Base-by-base conservation (phyloP, 371 early-diverging fungal species). In the Globomyces sp. region DNA sequence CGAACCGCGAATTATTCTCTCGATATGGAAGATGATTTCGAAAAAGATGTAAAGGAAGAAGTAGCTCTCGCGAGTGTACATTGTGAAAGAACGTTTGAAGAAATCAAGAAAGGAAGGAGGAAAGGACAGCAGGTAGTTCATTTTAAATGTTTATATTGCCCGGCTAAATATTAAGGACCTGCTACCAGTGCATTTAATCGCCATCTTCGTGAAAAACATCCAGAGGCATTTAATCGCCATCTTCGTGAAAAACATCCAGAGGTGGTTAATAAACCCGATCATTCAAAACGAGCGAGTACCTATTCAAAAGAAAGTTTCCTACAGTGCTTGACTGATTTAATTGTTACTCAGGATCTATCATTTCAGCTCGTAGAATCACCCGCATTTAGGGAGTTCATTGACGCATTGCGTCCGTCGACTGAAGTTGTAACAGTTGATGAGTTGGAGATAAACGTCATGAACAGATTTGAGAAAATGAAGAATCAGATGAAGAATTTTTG, bases 211-310 rank as follows among this genome's bases (percentile, higher is more conserved):
- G 51, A 51, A 13, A 51, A 51, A 51, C 51, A 51, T 34, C 51
- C 51, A 51, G 24, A 24, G 24, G 10, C 51, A 13, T 51, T 51
- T 34, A 4, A 13, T 13, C 51, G 51, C 10, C 51, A 51, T 34
- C 13, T 51, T 51, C 10, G 34, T 13, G 51, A 51, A 13, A 51
- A 51, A 51, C 51, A 51, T 34, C 51, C 51, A 51, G 24, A 24
- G 24, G 10, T 34, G 10, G 10, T 1, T 34, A 4, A 13, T 13
- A 24, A 24, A 24, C 24, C 24, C 24, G 24, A 24, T 24, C 24
- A 24, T 24, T 24, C 24, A 24, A 24, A 24, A 24, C 24, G 24
- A 24, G 24, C 24, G 24, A 24, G 24, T 24, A 24, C 24, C 24
- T 24, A 24, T 24, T 24, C 24, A 24, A 24, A 24, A 24, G 24